phyloP scores from a whole-genome alignment of 805 yeast genomes.

The Starmerella scarabaei region DNA sequence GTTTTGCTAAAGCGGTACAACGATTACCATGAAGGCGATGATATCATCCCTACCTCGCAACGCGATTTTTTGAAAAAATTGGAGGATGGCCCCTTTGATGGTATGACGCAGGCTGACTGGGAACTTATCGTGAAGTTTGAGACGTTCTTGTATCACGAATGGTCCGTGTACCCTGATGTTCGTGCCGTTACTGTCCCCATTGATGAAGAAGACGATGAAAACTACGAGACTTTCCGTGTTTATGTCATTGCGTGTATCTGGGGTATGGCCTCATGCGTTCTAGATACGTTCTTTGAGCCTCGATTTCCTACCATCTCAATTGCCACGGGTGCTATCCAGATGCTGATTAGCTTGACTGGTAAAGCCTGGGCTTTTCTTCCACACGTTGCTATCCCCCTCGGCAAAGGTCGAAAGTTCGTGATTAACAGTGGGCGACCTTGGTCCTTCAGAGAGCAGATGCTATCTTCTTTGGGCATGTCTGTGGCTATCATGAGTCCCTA shows the following conservation, averaged over 20 bases:
- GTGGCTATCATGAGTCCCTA: slow-evolving; percentile 16
- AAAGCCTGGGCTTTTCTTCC: slow-evolving; percentile 28
- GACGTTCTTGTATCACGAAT: slow-evolving; percentile 32
- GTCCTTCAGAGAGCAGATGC: slow-evolving; percentile 2
- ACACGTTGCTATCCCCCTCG: background rate
- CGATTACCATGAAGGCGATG: slow-evolving; percentile 35
- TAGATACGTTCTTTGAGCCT: slow-evolving; percentile 44
- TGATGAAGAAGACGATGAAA: slow-evolving; percentile 33
- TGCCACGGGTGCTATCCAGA: slow-evolving; percentile 41
- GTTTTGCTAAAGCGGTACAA: slow-evolving; percentile 31
- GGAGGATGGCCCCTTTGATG: slow-evolving; percentile 10
- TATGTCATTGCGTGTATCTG: slow-evolving; percentile 39
- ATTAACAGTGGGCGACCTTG: slow-evolving; percentile 25
- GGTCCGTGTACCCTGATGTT: slow-evolving; percentile 49
- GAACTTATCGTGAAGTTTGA: slow-evolving; percentile 25
- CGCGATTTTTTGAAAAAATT: slow-evolving; percentile 28
- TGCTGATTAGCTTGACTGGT: slow-evolving; percentile 51
- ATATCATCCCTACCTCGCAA: slow-evolving; percentile 33
- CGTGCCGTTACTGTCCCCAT: slow-evolving; percentile 41
- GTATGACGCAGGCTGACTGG: slow-evolving; percentile 18
- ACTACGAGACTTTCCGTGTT: slow-evolving; percentile 42
- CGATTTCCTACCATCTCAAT: slow-evolving; percentile 43
- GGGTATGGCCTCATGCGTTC: slow-evolving; percentile 41
- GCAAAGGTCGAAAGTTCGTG: slow-evolving; percentile 5
- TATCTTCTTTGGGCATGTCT: slow-evolving; percentile 15